Evolutionary conservation across 805 yeast species (phyloP), one percentile per base, ranked within the genome.

Genomic region (Soucietia sequanensis): DNA sequence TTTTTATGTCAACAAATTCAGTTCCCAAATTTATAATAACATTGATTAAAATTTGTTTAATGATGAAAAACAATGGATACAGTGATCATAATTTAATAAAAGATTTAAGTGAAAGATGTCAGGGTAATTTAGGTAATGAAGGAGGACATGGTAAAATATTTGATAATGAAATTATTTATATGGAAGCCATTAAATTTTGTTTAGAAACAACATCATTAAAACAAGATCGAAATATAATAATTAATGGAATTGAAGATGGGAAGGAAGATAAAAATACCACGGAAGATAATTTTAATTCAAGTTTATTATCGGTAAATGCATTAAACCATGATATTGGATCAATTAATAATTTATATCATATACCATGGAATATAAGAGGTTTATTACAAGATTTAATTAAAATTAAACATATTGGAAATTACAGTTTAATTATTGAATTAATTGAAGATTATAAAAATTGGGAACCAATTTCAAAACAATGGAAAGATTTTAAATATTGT

Each of bases 311-410:
- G 23, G 23, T 21, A 11, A 21, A 11, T 11, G 8, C 23, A 11
- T 11, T 21, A 21, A 27, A 10, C 16, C 10, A 15, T 16, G n/a
- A 3, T 21, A 12, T 10, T 21, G 23, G 23, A 6, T 9, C 10
- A 11, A 17, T n/a, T 7, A 20, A 14, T 16, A 34, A 48, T 30
- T 37, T 55, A 36, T 61, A 48, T 38, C 48, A 52, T 25, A 30
- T 68, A 15, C 70, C 74, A 3, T 67, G 72, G 72, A 55, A 55
- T 31, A 41, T 63, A 5, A 54, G 72, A 17, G 62, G 63, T n/a
- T 41, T 65, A 24, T 28, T 68, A 9, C 54, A 67, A 24, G 69
- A 66, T 32, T 46, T 68, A 25, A 37, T 57, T 13, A 42, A 47
- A 20, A 46, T 63, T 13, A 58, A 58, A 34, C 60, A 67, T 41